A percentile compares a stretch with the other conserved stretches of the same genome.
phyloP scores from a whole-genome alignment of 2,329 filamentous ascomycete species.

The Mariannaea elegans region DNA sequence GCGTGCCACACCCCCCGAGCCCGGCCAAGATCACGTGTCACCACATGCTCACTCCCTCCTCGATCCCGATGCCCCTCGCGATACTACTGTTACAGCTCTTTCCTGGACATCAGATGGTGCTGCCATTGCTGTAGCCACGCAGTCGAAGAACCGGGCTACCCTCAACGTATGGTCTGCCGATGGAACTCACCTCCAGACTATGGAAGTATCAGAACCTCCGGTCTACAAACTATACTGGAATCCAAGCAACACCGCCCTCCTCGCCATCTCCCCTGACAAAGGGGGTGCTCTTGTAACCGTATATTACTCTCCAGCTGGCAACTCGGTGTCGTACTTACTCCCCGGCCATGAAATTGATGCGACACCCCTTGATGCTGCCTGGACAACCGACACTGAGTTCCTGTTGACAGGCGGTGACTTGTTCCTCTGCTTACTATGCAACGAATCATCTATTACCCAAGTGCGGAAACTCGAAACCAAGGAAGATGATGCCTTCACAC shows the following conservation, averaged over 20 bases:
- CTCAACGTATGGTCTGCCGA: slow-evolving; percentile 66
- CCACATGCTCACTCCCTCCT: slow-evolving; percentile 53
- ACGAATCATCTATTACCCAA: slow-evolving; percentile 56
- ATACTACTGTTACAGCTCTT: slow-evolving; percentile 65
- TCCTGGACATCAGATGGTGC: slow-evolving; percentile 68
- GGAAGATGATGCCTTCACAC: slow-evolving; percentile 62
- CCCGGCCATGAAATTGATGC: slow-evolving; percentile 59
- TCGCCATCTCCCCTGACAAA: slow-evolving; percentile 66
- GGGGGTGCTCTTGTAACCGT: slow-evolving; percentile 65
- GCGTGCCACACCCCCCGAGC: slow-evolving; percentile 58
- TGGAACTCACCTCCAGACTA: slow-evolving; percentile 60
- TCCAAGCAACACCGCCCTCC: slow-evolving; percentile 60
- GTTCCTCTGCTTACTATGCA: slow-evolving; percentile 58
- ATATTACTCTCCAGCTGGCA: slow-evolving; percentile 55
- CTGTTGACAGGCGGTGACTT: slow-evolving; percentile 66
- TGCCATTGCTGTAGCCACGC: slow-evolving; percentile 66
- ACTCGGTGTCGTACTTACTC: slow-evolving; percentile 58
- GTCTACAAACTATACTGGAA: slow-evolving; percentile 71
- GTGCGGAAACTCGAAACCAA: slow-evolving; percentile 61
- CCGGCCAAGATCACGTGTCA: slow-evolving; percentile 53
- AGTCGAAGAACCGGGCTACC: slow-evolving; percentile 59
- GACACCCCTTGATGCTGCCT: slow-evolving; percentile 65
- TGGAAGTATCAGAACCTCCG: slow-evolving; percentile 67
- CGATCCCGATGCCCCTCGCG: slow-evolving; percentile 61
- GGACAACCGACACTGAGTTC: slow-evolving; percentile 68